Evolutionary conservation across 2,329 filamentous ascomycete species (phyloP), one percentile per base, ranked within the genome.

Genomic region (Phialocephala sp.): DNA sequence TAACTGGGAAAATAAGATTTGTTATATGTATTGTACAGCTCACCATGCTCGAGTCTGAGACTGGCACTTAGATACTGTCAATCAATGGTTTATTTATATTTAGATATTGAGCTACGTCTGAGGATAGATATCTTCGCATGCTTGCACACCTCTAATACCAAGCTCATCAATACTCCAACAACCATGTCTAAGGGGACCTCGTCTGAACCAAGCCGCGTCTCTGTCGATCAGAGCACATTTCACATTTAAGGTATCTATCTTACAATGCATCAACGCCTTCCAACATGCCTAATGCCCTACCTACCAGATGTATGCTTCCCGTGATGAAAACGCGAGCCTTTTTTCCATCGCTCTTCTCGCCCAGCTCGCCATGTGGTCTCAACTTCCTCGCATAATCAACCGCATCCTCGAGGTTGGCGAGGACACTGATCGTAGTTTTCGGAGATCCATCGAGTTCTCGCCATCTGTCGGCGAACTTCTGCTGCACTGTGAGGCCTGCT

Each of bases 281-380:
- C 64, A 96, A 78, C 1, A 90, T 87, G 75, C 91, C 89, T 59
- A 97, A 80, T 54, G 92, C 83, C 15, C 91, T 91, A 6, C 87
- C 87, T 0, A 89, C 84, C 1, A 90, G 79, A 75, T 89, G 87
- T 68, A 90, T 76, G 74, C 87, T 89, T 2, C 88, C 87, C 3
- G 87, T 89, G 58, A 89, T 80, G 32, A 88, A 68, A 18, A 65
- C 72, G 32, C 74, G 67, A 6, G 70, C 60, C 60, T 79, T 72
- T 55, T 35, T 64, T 65, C 69, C 60, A 1, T 64, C 15, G 57
- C 22, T n/a, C 24, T 41, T 24, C 8, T 45, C 32, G 20, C 63
- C 1, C 77, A 60, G 4, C 27, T 75, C 9, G 85, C 69, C 0
- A 69, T 71, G 37, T 8, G 6, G n/a, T 18, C 32, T 55, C 15